Conservation (phyloP, 2,329 filamentous ascomycete species). For the Talaromyces sp. region DNA sequence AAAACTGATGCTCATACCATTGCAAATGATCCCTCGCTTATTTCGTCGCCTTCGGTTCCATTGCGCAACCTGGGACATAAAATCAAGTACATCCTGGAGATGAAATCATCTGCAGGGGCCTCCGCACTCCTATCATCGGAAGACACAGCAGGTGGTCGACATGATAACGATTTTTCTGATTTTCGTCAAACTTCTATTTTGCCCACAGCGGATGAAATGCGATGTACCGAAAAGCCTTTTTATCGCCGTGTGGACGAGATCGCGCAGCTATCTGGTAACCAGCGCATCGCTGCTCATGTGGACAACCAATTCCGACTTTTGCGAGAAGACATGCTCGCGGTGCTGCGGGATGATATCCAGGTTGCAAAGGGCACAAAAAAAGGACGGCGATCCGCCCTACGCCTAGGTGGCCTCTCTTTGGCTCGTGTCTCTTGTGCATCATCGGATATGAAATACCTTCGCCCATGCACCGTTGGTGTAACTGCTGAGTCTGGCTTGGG, state of each 20-base stretch:
- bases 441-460: slow-evolving; percentile 51
- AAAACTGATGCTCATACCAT: slow-evolving; percentile 24
- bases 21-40: slow-evolving; percentile 19
- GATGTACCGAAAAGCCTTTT: slow-evolving; percentile 49
- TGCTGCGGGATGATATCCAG: slow-evolving; percentile 59
- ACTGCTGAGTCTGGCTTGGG: not conserved
- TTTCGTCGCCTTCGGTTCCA: slow-evolving; percentile 22
- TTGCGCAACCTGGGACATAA: slow-evolving; percentile 36
- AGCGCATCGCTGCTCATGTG: slow-evolving; percentile 49
- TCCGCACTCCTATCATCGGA: not conserved
- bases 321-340: slow-evolving; percentile 65
- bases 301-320: slow-evolving; percentile 70
- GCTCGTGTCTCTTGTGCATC: slow-evolving; percentile 41
- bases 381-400: slow-evolving; percentile 33
- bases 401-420: slow-evolving; percentile 34
- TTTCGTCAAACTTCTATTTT: slow-evolving; percentile 59
- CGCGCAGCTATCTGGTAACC: slow-evolving; percentile 28
- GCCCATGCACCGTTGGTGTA: slow-evolving; percentile 40
- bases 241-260: slow-evolving; percentile 52
- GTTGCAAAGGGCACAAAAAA: slow-evolving; percentile 47
- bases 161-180: slow-evolving; percentile 66
- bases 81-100: slow-evolving; percentile 35
- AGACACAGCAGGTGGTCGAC: slow-evolving; percentile 53
- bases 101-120: slow-evolving; percentile 16
- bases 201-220: slow-evolving; percentile 62